Evolutionary conservation across 2,329 filamentous ascomycete species (phyloP), one percentile per base, ranked within the genome.

Genomic region (Fusarium sacchari): DNA sequence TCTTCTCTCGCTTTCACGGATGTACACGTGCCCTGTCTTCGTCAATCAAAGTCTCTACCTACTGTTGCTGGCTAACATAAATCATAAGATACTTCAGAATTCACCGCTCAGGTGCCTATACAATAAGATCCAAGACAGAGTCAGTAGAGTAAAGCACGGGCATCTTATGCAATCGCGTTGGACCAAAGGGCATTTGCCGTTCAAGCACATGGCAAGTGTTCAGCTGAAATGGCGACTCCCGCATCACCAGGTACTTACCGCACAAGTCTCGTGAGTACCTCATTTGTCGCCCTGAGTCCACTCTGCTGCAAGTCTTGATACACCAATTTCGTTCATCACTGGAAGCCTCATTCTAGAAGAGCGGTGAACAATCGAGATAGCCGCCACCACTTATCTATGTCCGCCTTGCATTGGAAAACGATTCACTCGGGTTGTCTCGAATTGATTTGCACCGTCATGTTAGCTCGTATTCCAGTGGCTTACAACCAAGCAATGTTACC

Each of bases 271-370:
- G 40, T 59, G 34, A 28, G 24, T 39, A 28, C 44, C 67, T 59
- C 60, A 74, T 72, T 72, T 68, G 68, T 42, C 44, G 49, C 56
- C 58, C 37, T 22, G 32, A 70, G 62, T 34, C 64, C 68, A 69
- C 56, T 61, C 49, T 63, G 22, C 44, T 62, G 68, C 60, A 66
- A 61, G 72, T 59, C 64, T 50, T 40, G 24, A 63, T 59, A 60
- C 46, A 68, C 40, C 57, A 53, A 37, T 52, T 47, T 68, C n/a
- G 36, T 44, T 24, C 56, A 49, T 61, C 56, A 43, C 55, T 39
- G 30, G 37, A 60, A 60, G 56, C 68, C 72, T 58, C 64, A 30
- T 74, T 74, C 72, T 69, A 62, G 72, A 74, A 75, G 61, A 74
- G 72, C 72, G 72, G 72, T 74, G 72, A 74, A 74, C 28, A 32